These are phyloP conservation scores for Sclerotiophoma versabilis DNA, from an alignment of 2,329 filamentous ascomycete species.

Conservation along the genomic window DNA sequence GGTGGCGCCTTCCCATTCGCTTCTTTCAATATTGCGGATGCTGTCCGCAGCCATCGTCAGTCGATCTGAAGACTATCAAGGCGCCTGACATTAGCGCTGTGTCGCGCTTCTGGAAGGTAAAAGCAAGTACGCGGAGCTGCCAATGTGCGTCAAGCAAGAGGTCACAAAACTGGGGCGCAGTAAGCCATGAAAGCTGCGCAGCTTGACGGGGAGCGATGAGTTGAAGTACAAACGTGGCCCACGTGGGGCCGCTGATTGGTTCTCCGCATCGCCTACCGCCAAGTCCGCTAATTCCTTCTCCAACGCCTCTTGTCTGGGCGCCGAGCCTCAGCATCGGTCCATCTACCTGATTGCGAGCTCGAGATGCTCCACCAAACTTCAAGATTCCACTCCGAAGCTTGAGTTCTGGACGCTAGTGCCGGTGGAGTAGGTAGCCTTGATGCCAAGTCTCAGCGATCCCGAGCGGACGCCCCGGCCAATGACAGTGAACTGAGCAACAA, in stretches of 20 bases:
- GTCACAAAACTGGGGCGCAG: slow-evolving; percentile 10
- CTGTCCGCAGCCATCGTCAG: background rate
- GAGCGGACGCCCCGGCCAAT: slow-evolving; percentile 22
- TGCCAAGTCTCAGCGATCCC: slow-evolving; percentile 16
- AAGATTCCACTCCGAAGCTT: slow-evolving; percentile 23
- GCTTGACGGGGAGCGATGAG: background rate
- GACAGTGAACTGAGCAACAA: slow-evolving; percentile 10
- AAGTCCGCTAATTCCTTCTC: slow-evolving; percentile 12
- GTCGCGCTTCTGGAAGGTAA: slow-evolving; percentile 10
- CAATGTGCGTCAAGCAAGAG: slow-evolving; percentile 14
- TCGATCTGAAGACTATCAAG: slow-evolving; percentile 4
- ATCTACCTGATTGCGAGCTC: slow-evolving; percentile 14
- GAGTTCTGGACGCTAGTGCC: slow-evolving; percentile 14
- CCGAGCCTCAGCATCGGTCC: slow-evolving; percentile 11
- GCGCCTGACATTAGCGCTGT: slow-evolving; percentile 6
- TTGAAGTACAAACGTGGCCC: slow-evolving; percentile 10
- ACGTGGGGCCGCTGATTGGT: slow-evolving; percentile 19
- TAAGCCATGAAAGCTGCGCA: slow-evolving; percentile 4
- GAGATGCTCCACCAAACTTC: slow-evolving; percentile 7
- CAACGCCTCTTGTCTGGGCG: slow-evolving; percentile 17
- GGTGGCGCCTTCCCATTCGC: slow-evolving; percentile 5
- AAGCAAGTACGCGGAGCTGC: slow-evolving; percentile 7
- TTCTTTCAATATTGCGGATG: slow-evolving; percentile 7
- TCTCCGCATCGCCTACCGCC: slow-evolving; percentile 6
- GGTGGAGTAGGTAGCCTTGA: slow-evolving; percentile 5